Evolutionary conservation across 805 yeast genomes (phyloP).

Genomic region (Komagataella ulmi): DNA sequence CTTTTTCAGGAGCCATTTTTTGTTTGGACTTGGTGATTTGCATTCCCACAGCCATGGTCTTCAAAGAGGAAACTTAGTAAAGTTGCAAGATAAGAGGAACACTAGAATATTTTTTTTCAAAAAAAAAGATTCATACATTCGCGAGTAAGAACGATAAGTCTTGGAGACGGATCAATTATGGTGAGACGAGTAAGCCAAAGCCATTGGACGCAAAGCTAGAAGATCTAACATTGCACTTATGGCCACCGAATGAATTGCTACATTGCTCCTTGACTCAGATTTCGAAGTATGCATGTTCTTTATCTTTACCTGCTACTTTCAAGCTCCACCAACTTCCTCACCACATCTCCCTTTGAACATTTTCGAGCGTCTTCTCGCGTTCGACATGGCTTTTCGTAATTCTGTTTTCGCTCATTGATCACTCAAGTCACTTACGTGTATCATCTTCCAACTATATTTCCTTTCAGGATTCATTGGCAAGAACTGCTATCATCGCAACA

Average conservation of each 20-base stretch:
- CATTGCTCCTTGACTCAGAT: no score
- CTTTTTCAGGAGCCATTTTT: conserved; percentile 80
- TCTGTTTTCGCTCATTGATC: neutral
- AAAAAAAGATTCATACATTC: neutral
- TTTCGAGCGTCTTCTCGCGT: neutral
- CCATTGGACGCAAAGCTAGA: no score
- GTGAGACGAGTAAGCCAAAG: no score
- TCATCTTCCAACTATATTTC: neutral
- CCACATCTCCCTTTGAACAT: neutral
- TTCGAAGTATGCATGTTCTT: no score
- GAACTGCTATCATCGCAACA: neutral
- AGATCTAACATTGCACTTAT: no score
- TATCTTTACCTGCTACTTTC: no score
- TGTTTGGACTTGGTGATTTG: conserved; percentile 32
- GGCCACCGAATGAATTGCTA: no score
- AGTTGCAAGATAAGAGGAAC: neutral
- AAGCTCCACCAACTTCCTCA: neutral
- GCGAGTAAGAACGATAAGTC: neutral
- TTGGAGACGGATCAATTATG: neutral
- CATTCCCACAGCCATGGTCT: conserved; percentile 11
- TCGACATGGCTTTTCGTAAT: neutral
- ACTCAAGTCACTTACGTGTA: neutral
- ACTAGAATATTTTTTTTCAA: no score
- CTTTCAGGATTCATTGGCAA: neutral
- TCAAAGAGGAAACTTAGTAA: neutral